Conservation (phyloP, 305 asterid genomes). For the Lippia alba region DNA sequence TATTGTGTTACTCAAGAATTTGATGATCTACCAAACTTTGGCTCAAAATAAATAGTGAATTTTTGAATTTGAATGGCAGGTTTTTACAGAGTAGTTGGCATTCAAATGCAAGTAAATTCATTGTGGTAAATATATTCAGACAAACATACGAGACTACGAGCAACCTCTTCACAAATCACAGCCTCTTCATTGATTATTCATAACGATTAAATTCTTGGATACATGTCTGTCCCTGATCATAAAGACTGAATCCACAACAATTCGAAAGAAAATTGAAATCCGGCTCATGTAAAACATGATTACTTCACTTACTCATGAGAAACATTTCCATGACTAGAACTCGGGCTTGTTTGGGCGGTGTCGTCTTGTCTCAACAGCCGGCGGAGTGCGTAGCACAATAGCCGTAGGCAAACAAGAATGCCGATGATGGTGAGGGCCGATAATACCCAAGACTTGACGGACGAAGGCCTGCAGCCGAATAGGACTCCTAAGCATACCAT, state of each 20-base stretch:
- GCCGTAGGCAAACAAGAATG: slow-evolving; percentile 40
- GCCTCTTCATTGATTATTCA: background rate
- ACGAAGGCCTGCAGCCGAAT: slow-evolving; percentile 53
- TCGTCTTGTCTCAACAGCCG: slow-evolving; percentile 23
- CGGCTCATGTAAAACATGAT: too few relatives aligned
- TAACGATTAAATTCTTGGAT: background rate
- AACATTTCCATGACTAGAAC: background rate
- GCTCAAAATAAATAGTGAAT: too few relatives aligned
- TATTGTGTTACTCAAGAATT: too few relatives aligned
- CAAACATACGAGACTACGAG: background rate
- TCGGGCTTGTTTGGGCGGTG: background rate
- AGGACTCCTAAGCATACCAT: slow-evolving; percentile 57
- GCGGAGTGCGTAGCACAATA: slow-evolving; percentile 30
- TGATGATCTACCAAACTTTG: too few relatives aligned
- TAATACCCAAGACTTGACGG: slow-evolving; percentile 40
- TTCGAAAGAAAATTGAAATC: background rate
- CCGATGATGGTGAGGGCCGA: slow-evolving; percentile 51
- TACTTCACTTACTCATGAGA: background rate
- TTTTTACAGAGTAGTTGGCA: too few relatives aligned
- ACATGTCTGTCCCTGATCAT: background rate
- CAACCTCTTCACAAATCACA: background rate
- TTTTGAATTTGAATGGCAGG: too few relatives aligned
- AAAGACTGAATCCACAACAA: slow-evolving; percentile 1
- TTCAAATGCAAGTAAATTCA: background rate
- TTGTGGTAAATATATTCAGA: background rate